Evolutionary conservation across 1,139 yeast genomes (phyloP), one percentile per base, ranked within the genome.

Genomic region (Kodamaea arcana): DNA sequence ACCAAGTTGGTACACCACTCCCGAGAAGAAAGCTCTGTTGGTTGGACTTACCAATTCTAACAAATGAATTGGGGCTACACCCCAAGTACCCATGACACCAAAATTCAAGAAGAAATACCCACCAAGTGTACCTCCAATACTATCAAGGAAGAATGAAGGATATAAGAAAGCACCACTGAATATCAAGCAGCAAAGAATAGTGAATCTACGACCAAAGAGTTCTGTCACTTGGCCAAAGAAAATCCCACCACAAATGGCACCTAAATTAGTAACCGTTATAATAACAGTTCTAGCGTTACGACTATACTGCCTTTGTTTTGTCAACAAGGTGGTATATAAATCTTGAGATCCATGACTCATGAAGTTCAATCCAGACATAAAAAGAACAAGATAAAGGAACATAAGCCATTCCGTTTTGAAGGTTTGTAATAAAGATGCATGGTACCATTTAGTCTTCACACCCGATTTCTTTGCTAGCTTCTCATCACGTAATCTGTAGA

Each of bases 311-410:
- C 62, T 52, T 50, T 73, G 78, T 10, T 52, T 60, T 8, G 58
- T 54, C 22, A 74, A 56, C 52, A 72, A 53, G 0, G 78, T 70
- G 27, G 77, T 75, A 51, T 66, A 72, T 37, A 74, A 56, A 52
- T 74, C 80, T 50, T 73, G 79, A 11, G 78, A 65, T 1, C 78
- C 78, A 40, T 75, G 80, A 11, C 78, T 67, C 53, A 68, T 64
- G 50, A 73, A 75, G 51, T 74, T 73, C 53, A 67, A 62, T 13
- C 72, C 74, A 5, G 75, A 56, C 69, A 72, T 63, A 43, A 71
- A 51, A 24, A 72, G 46, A 7, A 73, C 60, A 40, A 72, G 50
- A 44, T 70, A 73, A 32, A 64, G 43, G 42, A 70, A 62, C 44
- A 69, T 52, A 17, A 70, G 51, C 72, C 69, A 72, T 48, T 61